These are phyloP conservation scores for Phytomonas sp. DNA, from an alignment of 208 protist species.

Conservation along the genomic window DNA sequence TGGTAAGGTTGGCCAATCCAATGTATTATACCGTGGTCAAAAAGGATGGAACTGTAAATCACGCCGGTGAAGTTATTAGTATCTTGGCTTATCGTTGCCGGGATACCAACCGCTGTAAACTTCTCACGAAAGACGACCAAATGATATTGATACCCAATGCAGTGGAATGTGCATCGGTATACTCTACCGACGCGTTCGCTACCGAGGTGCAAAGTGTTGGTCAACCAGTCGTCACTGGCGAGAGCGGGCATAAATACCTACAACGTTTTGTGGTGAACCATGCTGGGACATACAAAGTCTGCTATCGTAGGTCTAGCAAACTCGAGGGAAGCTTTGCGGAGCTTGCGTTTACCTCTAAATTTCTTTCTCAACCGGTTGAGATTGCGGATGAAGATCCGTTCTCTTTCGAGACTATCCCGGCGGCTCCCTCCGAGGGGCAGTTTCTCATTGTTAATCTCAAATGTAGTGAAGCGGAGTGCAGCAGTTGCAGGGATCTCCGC, in stretches of 20 bases:
- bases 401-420: slow-evolving; percentile 25
- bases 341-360: slow-evolving; percentile 17
- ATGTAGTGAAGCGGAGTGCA: slow-evolving; percentile 41
- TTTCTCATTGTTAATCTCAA: slow-evolving; percentile 52
- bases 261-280: slow-evolving; percentile 51
- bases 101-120: slow-evolving; percentile 31
- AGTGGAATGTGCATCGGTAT: slow-evolving; percentile 27
- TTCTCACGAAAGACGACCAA: slow-evolving; percentile 30
- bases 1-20: slow-evolving; percentile 63
- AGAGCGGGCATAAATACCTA: slow-evolving; percentile 23
- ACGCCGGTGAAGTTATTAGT: slow-evolving; percentile 48
- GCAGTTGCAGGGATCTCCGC: slow-evolving; percentile 47
- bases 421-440: slow-evolving; percentile 47
- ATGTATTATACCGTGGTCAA: slow-evolving; percentile 74
- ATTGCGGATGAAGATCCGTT: slow-evolving; percentile 38
- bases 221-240: slow-evolving; percentile 15
- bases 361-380: slow-evolving; percentile 22
- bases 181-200: slow-evolving; percentile 8
- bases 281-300: slow-evolving; percentile 71
- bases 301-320: slow-evolving; percentile 44
- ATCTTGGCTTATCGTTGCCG: slow-evolving; percentile 23
- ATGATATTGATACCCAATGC: slow-evolving; percentile 42
- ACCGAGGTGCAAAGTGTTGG: slow-evolving; percentile 25
- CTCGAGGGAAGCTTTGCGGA: neutral
- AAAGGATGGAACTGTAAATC: slow-evolving; percentile 22